Percentiles rank a stretch among this genome's conserved stretches.
phyloP scores from a whole-genome alignment of 2,329 filamentous ascomycete genomes.

The Scytalidium sp. region DNA sequence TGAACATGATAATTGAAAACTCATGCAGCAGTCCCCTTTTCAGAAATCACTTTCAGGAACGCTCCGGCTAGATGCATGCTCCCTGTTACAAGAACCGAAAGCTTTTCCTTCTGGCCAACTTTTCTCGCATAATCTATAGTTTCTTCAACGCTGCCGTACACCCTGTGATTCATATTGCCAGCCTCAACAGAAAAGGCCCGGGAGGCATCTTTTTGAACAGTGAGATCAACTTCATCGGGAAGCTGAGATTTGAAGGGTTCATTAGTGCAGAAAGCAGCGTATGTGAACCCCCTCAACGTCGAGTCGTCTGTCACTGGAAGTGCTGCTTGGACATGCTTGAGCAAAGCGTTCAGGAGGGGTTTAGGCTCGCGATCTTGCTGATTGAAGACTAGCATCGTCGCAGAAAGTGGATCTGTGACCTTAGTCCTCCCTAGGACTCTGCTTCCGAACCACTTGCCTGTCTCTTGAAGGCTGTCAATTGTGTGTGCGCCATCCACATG shows the following conservation, averaged over 20 bases:
- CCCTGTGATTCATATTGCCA: slow-evolving; percentile 39
- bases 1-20: too few relatives aligned
- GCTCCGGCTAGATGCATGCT: slow-evolving; percentile 84
- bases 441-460: slow-evolving; percentile 74
- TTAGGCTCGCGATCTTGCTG: slow-evolving; percentile 81
- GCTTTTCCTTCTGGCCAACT: slow-evolving; percentile 39
- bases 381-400: slow-evolving; percentile 74
- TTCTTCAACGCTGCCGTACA: slow-evolving; percentile 68
- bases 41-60: slow-evolving; percentile 62
- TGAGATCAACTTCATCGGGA: slow-evolving; percentile 42
- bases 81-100: slow-evolving; percentile 73
- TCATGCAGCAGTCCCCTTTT: slow-evolving; percentile 35
- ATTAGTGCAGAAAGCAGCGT: slow-evolving; percentile 81
- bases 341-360: slow-evolving; percentile 60
- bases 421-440: slow-evolving; percentile 23
- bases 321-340: slow-evolving; percentile 51
- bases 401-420: not conserved
- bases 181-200: slow-evolving; percentile 56
- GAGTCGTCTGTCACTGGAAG: slow-evolving; percentile 6
- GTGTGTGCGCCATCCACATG: slow-evolving; percentile 96
- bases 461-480: slow-evolving; percentile 78
- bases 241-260: slow-evolving; percentile 50
- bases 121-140: slow-evolving; percentile 49
- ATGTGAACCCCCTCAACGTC: slow-evolving; percentile 53
- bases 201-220: slow-evolving; percentile 67